Percentiles rank a stretch among this genome's conserved stretches.
Conservation (phyloP, 768 basidiomycete genomes). For the Galerina sulciceps region DNA sequence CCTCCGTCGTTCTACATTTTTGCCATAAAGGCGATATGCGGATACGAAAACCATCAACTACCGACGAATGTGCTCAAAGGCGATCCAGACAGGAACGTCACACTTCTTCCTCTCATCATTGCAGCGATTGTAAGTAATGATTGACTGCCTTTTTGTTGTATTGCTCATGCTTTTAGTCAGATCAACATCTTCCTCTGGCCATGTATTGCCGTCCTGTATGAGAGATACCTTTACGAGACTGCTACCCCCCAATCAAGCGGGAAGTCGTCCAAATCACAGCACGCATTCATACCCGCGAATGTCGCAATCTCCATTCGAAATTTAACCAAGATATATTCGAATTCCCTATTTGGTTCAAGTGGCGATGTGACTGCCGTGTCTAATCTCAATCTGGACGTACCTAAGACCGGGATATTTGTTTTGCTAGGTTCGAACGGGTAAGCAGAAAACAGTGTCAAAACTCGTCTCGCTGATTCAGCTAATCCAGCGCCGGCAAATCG, state of each 20-base stretch:
- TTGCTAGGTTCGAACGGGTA: slow-evolving; percentile 76
- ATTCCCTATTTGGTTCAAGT: slow-evolving; percentile 52
- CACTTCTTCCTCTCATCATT: slow-evolving; percentile 61
- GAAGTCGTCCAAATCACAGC: slow-evolving; percentile 3
- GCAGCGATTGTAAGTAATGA: slow-evolving; percentile 60
- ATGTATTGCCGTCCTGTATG: slow-evolving; percentile 60
- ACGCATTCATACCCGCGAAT: slow-evolving; percentile 21
- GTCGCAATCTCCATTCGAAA: slow-evolving; percentile 66
- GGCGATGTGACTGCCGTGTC: slow-evolving; percentile 61
- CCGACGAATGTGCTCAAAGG: slow-evolving; percentile 56
- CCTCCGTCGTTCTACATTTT: slow-evolving; percentile 81
- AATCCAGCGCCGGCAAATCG: slow-evolving; percentile 73
- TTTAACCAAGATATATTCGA: slow-evolving; percentile 61
- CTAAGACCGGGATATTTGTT: slow-evolving; percentile 77
- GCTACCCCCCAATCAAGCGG: slow-evolving; percentile 5
- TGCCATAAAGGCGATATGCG: slow-evolving; percentile 66
- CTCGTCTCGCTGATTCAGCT: neutral
- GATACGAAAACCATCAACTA: slow-evolving; percentile 64
- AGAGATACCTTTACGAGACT: slow-evolving; percentile 66
- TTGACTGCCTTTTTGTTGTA: neutral
- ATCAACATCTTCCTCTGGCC: slow-evolving; percentile 80
- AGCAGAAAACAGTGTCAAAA: slow-evolving; percentile 7
- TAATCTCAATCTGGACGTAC: slow-evolving; percentile 71
- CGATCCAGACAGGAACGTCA: slow-evolving; percentile 64
- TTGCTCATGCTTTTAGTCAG: slow-evolving; percentile 34